A percentile compares a stretch with the other conserved stretches of the same genome.
Evolutionary conservation across 345 rosid species (phyloP).

Genomic region (Atalantia buxifolia): DNA sequence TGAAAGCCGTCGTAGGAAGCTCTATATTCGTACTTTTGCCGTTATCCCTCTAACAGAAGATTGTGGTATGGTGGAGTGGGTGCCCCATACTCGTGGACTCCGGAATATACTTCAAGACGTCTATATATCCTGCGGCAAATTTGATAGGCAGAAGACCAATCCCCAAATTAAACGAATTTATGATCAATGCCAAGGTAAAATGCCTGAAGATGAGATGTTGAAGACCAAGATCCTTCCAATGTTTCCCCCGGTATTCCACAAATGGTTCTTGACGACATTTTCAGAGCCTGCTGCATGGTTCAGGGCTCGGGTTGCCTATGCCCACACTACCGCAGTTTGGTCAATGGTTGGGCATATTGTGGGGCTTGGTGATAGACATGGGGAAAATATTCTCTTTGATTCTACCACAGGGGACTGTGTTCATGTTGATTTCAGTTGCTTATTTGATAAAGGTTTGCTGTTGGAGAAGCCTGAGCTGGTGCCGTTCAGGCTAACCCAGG

Average conservation of each 20-base stretch:
- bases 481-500: conserved; percentile 98
- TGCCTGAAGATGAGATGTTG: conserved; percentile 85
- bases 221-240: conserved; percentile 88
- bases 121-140: conserved; percentile 70
- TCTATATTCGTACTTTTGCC: conserved; percentile 90
- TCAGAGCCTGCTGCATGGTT: conserved; percentile 99
- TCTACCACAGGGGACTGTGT: conserved; percentile 99
- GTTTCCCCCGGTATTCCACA: conserved; percentile 96
- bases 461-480: conserved; percentile 99
- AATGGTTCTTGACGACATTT: conserved; percentile 91
- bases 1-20: conserved; percentile 92
- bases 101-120: conserved; percentile 91
- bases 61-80: conserved; percentile 99
- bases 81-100: conserved; percentile 91
- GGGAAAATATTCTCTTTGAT: conserved; percentile 97
- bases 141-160: conserved; percentile 90
- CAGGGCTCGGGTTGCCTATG: conserved; percentile 91
- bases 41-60: conserved; percentile 97
- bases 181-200: conserved; percentile 79
- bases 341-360: conserved; percentile 99
- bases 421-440: conserved; percentile 96
- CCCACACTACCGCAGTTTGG: conserved; percentile 98
- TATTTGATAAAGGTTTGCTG: conserved; percentile 94
- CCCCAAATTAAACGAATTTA: conserved; percentile 86
- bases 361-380: conserved; percentile 97